Evolutionary conservation across 768 basidiomycete genomes (phyloP).

Genomic region (Multifurca ochricompacta): DNA sequence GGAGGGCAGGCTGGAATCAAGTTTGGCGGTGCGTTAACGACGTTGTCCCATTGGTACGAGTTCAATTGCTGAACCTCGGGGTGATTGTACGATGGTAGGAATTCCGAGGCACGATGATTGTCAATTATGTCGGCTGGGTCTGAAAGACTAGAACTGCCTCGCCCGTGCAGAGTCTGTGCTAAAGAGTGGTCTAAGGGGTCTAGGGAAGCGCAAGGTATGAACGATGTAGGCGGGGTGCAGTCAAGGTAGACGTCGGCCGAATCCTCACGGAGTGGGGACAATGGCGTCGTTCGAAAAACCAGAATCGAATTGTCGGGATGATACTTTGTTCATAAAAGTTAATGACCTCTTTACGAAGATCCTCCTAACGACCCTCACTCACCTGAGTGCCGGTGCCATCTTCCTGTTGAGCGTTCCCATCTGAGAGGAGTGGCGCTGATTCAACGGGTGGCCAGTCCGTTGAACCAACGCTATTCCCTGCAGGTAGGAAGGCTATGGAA

Average conservation of each 20-base stretch:
- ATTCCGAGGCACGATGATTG: too few relatives aligned
- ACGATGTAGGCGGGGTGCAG: neutral
- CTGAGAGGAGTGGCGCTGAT: neutral
- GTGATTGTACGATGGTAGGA: too few relatives aligned
- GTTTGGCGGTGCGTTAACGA: neutral
- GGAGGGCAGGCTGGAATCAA: neutral
- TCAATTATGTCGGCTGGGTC: too few relatives aligned
- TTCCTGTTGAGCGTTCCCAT: neutral
- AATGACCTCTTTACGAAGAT: neutral
- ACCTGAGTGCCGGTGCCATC: neutral
- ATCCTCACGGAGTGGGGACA: neutral
- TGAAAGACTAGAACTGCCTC: too few relatives aligned
- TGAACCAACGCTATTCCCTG: neutral
- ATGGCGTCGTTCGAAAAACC: neutral
- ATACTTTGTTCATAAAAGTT: neutral
- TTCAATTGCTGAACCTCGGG: too few relatives aligned
- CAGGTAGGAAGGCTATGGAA: neutral
- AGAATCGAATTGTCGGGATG: neutral
- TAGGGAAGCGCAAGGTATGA: neutral
- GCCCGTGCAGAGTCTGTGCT: too few relatives aligned
- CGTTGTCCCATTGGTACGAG: neutral
- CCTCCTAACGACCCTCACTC: neutral
- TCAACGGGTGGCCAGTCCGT: conserved; percentile 15
- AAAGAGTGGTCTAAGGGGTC: neutral
- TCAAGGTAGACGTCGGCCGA: neutral